phyloP scores from a whole-genome alignment of 2,329 filamentous ascomycete genomes.

The Ciborinia camelliae region DNA sequence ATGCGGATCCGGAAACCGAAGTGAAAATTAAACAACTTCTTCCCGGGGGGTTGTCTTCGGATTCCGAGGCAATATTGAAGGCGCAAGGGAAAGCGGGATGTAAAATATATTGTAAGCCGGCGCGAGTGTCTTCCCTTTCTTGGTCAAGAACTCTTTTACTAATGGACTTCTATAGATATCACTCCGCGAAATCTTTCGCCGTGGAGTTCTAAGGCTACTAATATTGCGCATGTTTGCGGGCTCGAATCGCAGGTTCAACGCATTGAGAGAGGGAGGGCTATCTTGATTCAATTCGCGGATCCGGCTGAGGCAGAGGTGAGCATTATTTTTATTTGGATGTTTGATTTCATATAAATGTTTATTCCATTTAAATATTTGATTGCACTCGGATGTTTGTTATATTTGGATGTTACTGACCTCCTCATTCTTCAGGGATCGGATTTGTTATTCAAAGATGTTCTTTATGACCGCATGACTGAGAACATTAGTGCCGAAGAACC shows the following conservation, averaged over 20 bases:
- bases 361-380: not conserved
- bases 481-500: conserved; percentile 65
- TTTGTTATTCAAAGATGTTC: conserved; percentile 61
- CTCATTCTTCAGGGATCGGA: conserved; percentile 38
- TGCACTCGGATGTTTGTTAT: not conserved
- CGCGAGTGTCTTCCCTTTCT: too few relatives aligned
- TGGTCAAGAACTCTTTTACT: too few relatives aligned
- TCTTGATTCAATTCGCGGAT: conserved; percentile 63
- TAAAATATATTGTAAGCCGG: conserved; percentile 12
- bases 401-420: not conserved
- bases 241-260: conserved; percentile 67
- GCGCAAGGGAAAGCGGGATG: conserved; percentile 20
- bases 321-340: not conserved
- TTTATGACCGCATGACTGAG: conserved; percentile 97
- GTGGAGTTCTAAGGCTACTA: conserved; percentile 96
- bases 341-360: not conserved
- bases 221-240: conserved; percentile 88
- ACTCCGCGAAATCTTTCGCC: conserved; percentile 85
- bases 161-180: too few relatives aligned
- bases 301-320: conserved; percentile 38
- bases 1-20: conserved; percentile 25
- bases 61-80: conserved; percentile 22
- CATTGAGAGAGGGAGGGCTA: conserved; percentile 80
- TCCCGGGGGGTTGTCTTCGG: conserved; percentile 23
- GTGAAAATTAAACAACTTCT: conserved; percentile 32